Evolutionary conservation across 2,329 filamentous ascomycete species (phyloP).

Genomic region (Pyricularia pennisetigena): DNA sequence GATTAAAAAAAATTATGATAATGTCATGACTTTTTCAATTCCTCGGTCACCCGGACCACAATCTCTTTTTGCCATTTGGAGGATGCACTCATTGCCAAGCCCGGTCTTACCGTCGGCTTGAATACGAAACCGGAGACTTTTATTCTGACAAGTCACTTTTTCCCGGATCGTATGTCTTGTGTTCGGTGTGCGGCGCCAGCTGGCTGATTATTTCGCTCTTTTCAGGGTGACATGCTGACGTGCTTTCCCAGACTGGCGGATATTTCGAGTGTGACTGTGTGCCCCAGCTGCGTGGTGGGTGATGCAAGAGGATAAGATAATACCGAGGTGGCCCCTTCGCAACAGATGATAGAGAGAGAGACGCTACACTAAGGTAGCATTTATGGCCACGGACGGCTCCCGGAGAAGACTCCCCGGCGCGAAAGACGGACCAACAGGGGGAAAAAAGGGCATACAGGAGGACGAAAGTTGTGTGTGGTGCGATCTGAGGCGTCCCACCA

Average conservation of each 20-base stretch:
- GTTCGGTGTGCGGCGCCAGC: not conserved
- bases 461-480: not conserved
- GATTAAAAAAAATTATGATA: not conserved
- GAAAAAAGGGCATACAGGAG: not conserved
- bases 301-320: not conserved
- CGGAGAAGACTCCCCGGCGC: not conserved
- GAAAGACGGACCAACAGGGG: not conserved
- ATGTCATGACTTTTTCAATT: not conserved
- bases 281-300: not conserved
- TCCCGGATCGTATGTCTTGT: not conserved
- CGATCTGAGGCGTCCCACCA: not conserved
- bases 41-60: not conserved
- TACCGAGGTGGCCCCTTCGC: not conserved
- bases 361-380: not conserved
- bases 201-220: not conserved
- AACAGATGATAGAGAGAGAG: not conserved
- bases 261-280: not conserved
- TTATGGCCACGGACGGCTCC: not conserved
- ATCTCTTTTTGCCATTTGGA: not conserved
- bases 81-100: not conserved
- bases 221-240: not conserved
- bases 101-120: not conserved
- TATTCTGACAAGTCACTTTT: not conserved
- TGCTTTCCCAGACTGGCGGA: not conserved
- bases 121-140: not conserved